Evolutionary conservation across 2,329 filamentous ascomycete species (phyloP), one percentile per base, ranked within the genome.

Genomic region (Calonectria pteridis): DNA sequence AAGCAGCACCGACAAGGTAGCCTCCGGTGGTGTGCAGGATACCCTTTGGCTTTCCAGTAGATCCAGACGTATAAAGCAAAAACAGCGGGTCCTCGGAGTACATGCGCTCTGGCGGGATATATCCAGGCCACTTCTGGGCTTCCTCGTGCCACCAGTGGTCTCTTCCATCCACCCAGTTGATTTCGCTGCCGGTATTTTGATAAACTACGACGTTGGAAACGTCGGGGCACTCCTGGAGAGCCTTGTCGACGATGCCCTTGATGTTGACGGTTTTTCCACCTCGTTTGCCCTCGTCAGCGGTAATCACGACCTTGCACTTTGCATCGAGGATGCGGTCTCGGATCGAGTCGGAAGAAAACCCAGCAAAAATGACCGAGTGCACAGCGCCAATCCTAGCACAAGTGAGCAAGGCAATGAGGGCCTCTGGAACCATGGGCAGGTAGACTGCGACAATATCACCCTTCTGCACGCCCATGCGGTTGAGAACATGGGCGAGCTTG

Each of bases 91-190:
- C 96, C 84, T 98, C 96, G 0, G 96, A 94, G 87, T 90, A 94
- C 90, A 98, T 93, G 71, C 91, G 86, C 88, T 96, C 95, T 2
- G 95, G 95, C 6, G 95, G 88, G 81, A 96, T 93, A 88, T 98
- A 98, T 77, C 92, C 89, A 63, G 96, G 96, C 91, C 94, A 98
- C 87, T 98, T 98, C 83, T 95, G 94, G 51, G 95, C 92, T 88
- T 98, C 95, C 87, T 98, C 95, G 84, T 98, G 95, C 96, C 96
- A 98, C 96, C 96, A 98, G 81, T 91, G 89, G 85, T 98, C 96
- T 81, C 96, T 91, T 76, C 94, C 95, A 79, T 91, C 87, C 64
- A 94, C 97, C 93, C 93, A 95, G 68, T 95, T 94, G 16, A 98
- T 92, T 40, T 97, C 94, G 35, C 94, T 92, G 55, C 95, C 95